These are phyloP conservation scores for Phytomonas serpens DNA, from an alignment of 208 protist species.

Conservation along the genomic window DNA sequence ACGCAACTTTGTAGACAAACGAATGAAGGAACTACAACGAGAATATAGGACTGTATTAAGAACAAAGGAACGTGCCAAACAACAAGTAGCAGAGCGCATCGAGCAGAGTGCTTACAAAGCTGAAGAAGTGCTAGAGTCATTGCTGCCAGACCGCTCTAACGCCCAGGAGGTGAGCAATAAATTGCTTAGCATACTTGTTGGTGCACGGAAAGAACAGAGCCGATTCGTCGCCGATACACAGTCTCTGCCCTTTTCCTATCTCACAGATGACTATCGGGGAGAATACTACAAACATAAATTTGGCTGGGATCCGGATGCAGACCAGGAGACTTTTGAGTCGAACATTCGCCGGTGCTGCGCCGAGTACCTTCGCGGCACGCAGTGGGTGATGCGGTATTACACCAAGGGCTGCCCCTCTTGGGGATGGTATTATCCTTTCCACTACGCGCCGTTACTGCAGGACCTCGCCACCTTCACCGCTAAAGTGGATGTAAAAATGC, in stretches of 20 bases:
- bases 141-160: conserved; percentile 26
- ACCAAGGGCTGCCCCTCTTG: conserved; percentile 96
- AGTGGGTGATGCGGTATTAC: conserved; percentile 99
- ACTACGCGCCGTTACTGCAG: conserved; percentile 97
- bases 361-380: conserved; percentile 95
- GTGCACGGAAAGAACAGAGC: conserved; percentile 46
- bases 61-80: conserved; percentile 59
- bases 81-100: conserved; percentile 67
- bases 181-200: conserved; percentile 33
- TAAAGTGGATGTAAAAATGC: conserved; percentile 60
- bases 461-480: conserved; percentile 63
- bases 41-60: conserved; percentile 58
- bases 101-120: conserved; percentile 26
- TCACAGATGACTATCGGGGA: conserved; percentile 56
- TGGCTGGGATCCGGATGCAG: conserved; percentile 40
- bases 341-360: conserved; percentile 59
- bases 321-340: conserved; percentile 49
- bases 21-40: conserved; percentile 37
- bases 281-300: conserved; percentile 83
- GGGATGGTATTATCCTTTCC: conserved; percentile 99
- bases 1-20: conserved; percentile 37
- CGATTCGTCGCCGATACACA: conserved; percentile 61
- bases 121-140: conserved; percentile 19
- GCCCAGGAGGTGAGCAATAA: conserved; percentile 51
- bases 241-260: conserved; percentile 74